These are phyloP conservation scores for Trichosanthes cucumerina DNA, from an alignment of 306 rosid species.

Conservation along the genomic window DNA sequence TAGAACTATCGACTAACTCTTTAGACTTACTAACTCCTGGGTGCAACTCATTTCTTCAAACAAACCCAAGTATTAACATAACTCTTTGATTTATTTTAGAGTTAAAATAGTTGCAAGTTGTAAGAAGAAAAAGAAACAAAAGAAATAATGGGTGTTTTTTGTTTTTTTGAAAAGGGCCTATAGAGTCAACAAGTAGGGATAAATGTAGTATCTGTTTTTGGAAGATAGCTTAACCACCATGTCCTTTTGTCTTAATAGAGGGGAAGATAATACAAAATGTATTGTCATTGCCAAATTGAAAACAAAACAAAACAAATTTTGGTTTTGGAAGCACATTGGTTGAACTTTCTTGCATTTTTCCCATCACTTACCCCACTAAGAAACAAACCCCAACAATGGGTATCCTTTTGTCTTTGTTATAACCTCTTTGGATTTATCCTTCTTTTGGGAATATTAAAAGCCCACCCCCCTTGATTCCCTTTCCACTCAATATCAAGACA, in stretches of 20 bases:
- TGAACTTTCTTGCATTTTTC: conserved; percentile 28
- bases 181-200: conserved; percentile 41
- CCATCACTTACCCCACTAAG: conserved; percentile 32
- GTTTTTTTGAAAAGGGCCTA: conserved; percentile 17
- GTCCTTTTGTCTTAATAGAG: conserved; percentile 41
- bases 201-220: conserved; percentile 40
- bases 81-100: too few relatives aligned
- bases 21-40: too few relatives aligned
- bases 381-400: conserved; percentile 27
- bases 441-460: conserved; percentile 40
- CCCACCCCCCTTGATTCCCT: conserved; percentile 50
- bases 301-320: conserved; percentile 31
- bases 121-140: background rate
- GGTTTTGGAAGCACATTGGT: conserved; percentile 30
- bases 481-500: conserved; percentile 43
- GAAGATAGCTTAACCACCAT: conserved; percentile 25
- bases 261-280: conserved; percentile 45
- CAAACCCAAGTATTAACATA: too few relatives aligned
- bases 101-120: background rate
- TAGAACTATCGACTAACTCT: too few relatives aligned
- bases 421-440: conserved; percentile 41
- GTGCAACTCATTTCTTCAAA: too few relatives aligned
- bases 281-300: conserved; percentile 32
- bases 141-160: background rate
- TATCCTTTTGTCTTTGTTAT: conserved; percentile 55